A percentile compares a stretch with the other conserved stretches of the same genome.
Evolutionary conservation across 257 asterid species (phyloP).

Genomic region (Avicennia marina): DNA sequence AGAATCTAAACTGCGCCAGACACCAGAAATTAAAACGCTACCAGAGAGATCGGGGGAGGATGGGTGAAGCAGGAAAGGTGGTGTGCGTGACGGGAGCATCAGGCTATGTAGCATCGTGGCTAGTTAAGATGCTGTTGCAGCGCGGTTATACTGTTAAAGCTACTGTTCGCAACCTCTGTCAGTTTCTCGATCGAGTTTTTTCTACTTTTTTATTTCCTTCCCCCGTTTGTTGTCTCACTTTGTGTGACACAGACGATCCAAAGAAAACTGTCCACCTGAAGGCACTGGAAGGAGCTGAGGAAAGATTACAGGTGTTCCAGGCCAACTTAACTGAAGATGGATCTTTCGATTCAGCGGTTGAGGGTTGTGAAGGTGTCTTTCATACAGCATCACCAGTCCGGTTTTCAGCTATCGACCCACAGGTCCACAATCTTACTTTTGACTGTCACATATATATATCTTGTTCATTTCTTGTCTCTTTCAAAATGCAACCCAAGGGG

Average conservation of each 20-base stretch:
- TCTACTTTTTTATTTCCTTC: background rate
- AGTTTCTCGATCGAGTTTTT: background rate
- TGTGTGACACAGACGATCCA: slow-evolving; percentile 28
- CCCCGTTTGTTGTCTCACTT: background rate
- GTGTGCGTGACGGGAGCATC: slow-evolving; percentile 56
- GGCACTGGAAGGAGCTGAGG: slow-evolving; percentile 43
- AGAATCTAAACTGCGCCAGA: too few species aligned
- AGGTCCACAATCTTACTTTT: slow-evolving; percentile 12
- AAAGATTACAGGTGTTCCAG: slow-evolving; percentile 34
- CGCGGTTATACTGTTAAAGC: slow-evolving; percentile 46
- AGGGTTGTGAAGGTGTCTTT: slow-evolving; percentile 44
- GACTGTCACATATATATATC: background rate
- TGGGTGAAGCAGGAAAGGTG: slow-evolving; percentile 24
- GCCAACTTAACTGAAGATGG: slow-evolving; percentile 38
- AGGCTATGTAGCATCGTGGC: slow-evolving; percentile 50
- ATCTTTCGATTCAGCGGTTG: slow-evolving; percentile 41
- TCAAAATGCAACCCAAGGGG: background rate
- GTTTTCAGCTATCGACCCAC: slow-evolving; percentile 14
- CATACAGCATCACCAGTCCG: slow-evolving; percentile 46
- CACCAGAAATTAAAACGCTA: too few species aligned
- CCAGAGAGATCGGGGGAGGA: background rate
- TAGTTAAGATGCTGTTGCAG: slow-evolving; percentile 35
- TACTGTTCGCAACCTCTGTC: slow-evolving; percentile 37
- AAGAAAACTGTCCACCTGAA: slow-evolving; percentile 29
- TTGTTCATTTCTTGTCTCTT: background rate